Conservation (phyloP, 179 eudicot genomes). For the Sideroxylon spinosum region DNA sequence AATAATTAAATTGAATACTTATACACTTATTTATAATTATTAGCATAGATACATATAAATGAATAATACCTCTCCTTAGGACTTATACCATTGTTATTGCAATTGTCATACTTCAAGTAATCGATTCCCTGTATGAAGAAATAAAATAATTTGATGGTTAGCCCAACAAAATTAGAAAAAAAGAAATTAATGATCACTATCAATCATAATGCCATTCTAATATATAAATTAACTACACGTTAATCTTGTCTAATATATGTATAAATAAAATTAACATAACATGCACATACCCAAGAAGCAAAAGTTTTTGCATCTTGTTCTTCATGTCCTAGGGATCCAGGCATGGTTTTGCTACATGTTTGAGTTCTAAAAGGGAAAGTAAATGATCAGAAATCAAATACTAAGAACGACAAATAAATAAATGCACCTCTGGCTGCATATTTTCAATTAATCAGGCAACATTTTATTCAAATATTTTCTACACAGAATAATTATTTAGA, state of each 20-base stretch:
- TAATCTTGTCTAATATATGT: neutral
- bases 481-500: no score
- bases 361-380: conserved; percentile 34
- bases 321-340: conserved; percentile 86
- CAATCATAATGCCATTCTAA: neutral
- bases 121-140: conserved; percentile 50
- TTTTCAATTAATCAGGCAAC: no score
- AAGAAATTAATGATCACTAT: neutral
- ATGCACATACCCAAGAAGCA: conserved; percentile 73
- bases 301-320: conserved; percentile 83
- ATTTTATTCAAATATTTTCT: no score
- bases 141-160: neutral
- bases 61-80: conserved; percentile 43
- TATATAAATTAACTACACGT: neutral
- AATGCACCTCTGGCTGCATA: no score
- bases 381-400: no score
- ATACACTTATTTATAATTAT: neutral
- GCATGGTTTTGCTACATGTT: conserved; percentile 83
- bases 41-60: neutral
- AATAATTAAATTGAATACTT: neutral
- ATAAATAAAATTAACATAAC: neutral
- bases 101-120: conserved; percentile 84
- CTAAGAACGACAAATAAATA: no score
- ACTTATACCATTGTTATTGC: conserved; percentile 34
- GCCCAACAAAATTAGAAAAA: neutral